Evolutionary conservation across 2,329 filamentous ascomycete genomes (phyloP).

Genomic region (Lasiodiplodia citricola): DNA sequence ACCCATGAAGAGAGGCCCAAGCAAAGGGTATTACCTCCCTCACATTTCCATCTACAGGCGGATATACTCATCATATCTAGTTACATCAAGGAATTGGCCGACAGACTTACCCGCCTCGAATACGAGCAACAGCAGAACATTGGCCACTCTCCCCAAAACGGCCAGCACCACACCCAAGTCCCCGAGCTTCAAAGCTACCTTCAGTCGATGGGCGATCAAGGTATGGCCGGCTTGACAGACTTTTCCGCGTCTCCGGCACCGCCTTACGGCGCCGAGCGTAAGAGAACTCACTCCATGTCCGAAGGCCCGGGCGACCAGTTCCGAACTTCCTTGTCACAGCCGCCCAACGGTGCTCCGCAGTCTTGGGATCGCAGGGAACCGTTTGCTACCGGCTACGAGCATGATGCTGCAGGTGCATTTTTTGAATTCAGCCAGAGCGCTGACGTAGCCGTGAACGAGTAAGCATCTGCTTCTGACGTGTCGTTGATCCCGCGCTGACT

Average conservation of each 20-base stretch:
- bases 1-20: conserved; percentile 49
- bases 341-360: conserved; percentile 19
- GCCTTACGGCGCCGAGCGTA: conserved; percentile 37
- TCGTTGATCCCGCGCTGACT: neutral
- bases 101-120: conserved; percentile 45
- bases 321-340: conserved; percentile 33
- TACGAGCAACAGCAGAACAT: conserved; percentile 20
- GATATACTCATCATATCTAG: conserved; percentile 29
- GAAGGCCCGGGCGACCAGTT: conserved; percentile 42
- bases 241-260: conserved; percentile 35
- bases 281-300: conserved; percentile 47
- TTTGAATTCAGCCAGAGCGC: conserved; percentile 38
- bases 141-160: conserved; percentile 22
- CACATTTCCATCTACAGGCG: neutral
- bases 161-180: conserved; percentile 16
- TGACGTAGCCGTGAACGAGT: conserved; percentile 18
- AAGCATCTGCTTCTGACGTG: neutral
- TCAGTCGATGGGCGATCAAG: conserved; percentile 35
- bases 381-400: conserved; percentile 23
- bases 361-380: conserved; percentile 36
- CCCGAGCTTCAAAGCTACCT: conserved; percentile 25
- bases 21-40: conserved; percentile 42
- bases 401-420: conserved; percentile 32
- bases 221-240: conserved; percentile 34
- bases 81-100: conserved; percentile 48